Conservation (phyloP, 31 red algal species). For the Odonthalia washingtoniensis region DNA sequence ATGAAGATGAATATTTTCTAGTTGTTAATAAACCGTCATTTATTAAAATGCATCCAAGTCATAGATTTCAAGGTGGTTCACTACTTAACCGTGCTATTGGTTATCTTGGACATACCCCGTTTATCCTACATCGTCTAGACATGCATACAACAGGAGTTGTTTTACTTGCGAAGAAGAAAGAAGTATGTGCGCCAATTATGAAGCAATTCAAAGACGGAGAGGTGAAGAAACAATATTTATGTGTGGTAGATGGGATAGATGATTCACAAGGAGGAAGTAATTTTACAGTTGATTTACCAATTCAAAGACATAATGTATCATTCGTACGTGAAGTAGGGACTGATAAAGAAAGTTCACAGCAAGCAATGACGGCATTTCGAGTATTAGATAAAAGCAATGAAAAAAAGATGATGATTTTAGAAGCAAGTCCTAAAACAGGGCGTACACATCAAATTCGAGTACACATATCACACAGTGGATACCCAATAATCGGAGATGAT, state of each 20-base stretch:
- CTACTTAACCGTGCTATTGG: constrained; percentile 88
- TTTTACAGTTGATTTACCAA: constrained; percentile 62
- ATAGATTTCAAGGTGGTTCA: constrained; percentile 86
- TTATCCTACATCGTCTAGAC: constrained; percentile 80
- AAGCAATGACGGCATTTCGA: constrained; percentile 49
- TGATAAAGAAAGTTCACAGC: constrained; percentile 56
- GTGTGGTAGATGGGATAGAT: constrained; percentile 55
- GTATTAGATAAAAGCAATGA: constrained; percentile 48
- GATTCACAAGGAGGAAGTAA: neutral
- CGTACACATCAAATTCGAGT: constrained; percentile 84
- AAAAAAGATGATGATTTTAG: constrained; percentile 61
- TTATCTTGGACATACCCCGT: constrained; percentile 61
- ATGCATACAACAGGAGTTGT: constrained; percentile 69
- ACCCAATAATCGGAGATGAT: constrained; percentile 84
- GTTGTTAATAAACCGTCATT: constrained; percentile 85
- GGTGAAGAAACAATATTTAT: constrained; percentile 71
- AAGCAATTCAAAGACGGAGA: constrained; percentile 49
- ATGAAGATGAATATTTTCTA: constrained; percentile 80
- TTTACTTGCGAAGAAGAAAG: constrained; percentile 63
- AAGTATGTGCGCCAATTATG: constrained; percentile 67
- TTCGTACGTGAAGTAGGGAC: constrained; percentile 62
- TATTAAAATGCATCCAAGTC: constrained; percentile 87
- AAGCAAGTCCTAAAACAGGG: constrained; percentile 65
- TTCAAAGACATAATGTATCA: constrained; percentile 41
- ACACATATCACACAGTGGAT: constrained; percentile 40